Conservation (phyloP, 1,284 basidiomycete genomes). For the Chondrostereum purpureum region DNA sequence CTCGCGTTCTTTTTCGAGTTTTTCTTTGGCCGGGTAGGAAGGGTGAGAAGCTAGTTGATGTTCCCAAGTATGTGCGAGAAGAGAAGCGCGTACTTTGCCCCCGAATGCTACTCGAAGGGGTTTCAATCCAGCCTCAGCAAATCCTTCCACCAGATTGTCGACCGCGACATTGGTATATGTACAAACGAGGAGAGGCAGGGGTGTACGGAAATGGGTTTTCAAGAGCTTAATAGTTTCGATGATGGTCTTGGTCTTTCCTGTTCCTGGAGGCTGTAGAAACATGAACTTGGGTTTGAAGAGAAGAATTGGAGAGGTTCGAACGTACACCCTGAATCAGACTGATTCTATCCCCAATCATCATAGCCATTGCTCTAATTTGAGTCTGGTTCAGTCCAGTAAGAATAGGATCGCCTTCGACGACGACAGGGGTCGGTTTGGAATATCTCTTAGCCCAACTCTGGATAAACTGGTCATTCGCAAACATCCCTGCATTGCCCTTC, state of each 20-base stretch:
- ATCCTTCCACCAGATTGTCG: constrained; percentile 84
- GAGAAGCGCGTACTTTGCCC: constrained; percentile 52
- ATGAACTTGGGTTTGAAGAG: constrained; percentile 9
- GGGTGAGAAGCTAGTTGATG: constrained; percentile 60
- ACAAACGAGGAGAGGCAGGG: constrained; percentile 80
- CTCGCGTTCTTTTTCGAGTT: constrained; percentile 34
- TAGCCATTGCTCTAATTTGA: constrained; percentile 80
- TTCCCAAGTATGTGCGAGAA: constrained; percentile 61
- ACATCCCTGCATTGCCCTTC: constrained; percentile 39
- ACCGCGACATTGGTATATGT: constrained; percentile 94
- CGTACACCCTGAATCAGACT: constrained; percentile 85
- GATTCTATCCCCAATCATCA: constrained; percentile 76
- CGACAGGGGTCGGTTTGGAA: constrained; percentile 51
- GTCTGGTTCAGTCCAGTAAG: constrained; percentile 64
- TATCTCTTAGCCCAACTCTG: constrained; percentile 73
- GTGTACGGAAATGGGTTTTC: constrained; percentile 79
- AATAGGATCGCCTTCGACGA: constrained; percentile 76
- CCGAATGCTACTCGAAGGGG: constrained; percentile 73
- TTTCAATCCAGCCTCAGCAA: constrained; percentile 56
- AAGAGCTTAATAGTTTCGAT: constrained; percentile 79
- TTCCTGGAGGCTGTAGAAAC: constrained; percentile 76
- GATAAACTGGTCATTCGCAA: constrained; percentile 65
- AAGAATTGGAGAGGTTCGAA: constrained; percentile 11
- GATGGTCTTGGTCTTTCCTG: constrained; percentile 91
- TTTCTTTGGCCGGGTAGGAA: constrained; percentile 32